Evolutionary conservation across 441 rosid genomes (phyloP).

Genomic region (California macrophylla): DNA sequence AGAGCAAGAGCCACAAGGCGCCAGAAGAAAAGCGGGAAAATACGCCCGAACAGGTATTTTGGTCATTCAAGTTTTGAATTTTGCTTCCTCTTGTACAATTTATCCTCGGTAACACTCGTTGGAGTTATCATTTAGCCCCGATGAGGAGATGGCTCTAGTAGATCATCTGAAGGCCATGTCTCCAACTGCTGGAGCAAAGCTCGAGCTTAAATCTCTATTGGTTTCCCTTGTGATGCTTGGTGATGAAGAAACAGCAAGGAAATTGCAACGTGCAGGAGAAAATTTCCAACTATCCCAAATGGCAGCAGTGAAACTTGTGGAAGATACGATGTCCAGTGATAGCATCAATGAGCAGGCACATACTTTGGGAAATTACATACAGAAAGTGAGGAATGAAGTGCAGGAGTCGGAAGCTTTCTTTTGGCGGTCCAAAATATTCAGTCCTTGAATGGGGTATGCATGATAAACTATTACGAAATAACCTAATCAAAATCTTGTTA

Average conservation of each 20-base stretch:
- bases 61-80: slow-evolving; percentile 1
- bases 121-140: slow-evolving; percentile 46
- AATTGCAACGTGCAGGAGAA: slow-evolving; percentile 59
- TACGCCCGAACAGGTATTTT: slow-evolving; percentile 80
- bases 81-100: background rate
- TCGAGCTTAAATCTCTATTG: slow-evolving; percentile 65
- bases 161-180: slow-evolving; percentile 88
- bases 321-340: slow-evolving; percentile 48
- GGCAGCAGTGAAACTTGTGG: slow-evolving; percentile 80
- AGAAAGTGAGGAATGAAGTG: slow-evolving; percentile 31
- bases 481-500: no score
- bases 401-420: slow-evolving; percentile 42
- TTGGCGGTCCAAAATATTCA: slow-evolving; percentile 65
- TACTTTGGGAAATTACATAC: slow-evolving; percentile 42
- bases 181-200: slow-evolving; percentile 50
- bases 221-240: slow-evolving; percentile 63
- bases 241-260: slow-evolving; percentile 53
- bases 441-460: slow-evolving; percentile 32
- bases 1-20: slow-evolving; percentile 67
- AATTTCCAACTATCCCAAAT: slow-evolving; percentile 62
- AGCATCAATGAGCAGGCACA: slow-evolving; percentile 45
- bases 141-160: slow-evolving; percentile 83
- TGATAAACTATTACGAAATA: background rate
- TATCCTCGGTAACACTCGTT: slow-evolving; percentile 7
- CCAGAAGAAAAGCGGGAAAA: slow-evolving; percentile 66